These are phyloP conservation scores for Aspergillus melleus DNA, from an alignment of 2,329 filamentous ascomycete species.

Conservation along the genomic window DNA sequence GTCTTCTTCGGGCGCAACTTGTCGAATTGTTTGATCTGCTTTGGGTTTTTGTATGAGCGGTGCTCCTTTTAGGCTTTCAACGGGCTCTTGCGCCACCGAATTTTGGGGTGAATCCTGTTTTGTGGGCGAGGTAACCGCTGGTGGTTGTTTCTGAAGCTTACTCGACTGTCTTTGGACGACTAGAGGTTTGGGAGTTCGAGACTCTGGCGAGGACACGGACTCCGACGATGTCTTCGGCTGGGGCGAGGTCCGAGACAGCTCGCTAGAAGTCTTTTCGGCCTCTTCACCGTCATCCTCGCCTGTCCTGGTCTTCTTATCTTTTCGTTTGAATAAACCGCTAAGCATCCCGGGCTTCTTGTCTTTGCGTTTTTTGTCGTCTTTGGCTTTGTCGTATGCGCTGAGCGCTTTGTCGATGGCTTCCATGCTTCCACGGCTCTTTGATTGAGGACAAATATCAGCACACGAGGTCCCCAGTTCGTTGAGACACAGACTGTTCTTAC, in stretches of 20 bases:
- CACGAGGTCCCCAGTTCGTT: not conserved
- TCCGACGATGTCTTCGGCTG: slow-evolving; percentile 48
- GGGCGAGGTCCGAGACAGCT: slow-evolving; percentile 50
- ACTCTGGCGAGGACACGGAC: slow-evolving; percentile 40
- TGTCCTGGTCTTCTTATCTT: slow-evolving; percentile 60
- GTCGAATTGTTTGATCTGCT: slow-evolving; percentile 35
- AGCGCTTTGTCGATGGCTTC: slow-evolving; percentile 73
- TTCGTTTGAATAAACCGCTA: slow-evolving; percentile 67
- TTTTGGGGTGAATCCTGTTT: slow-evolving; percentile 44
- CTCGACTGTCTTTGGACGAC: slow-evolving; percentile 58
- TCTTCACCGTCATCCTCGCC: slow-evolving; percentile 49
- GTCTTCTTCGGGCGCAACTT: slow-evolving; percentile 33
- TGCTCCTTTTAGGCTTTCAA: slow-evolving; percentile 20
- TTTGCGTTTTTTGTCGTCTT: slow-evolving; percentile 76
- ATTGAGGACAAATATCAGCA: slow-evolving; percentile 25
- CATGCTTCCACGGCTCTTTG: slow-evolving; percentile 64
- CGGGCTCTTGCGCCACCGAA: slow-evolving; percentile 21
- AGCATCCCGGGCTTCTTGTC: slow-evolving; percentile 72
- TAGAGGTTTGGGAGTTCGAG: slow-evolving; percentile 30
- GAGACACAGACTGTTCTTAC: slow-evolving; percentile 22
- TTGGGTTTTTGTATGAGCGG: slow-evolving; percentile 21
- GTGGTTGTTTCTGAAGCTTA: slow-evolving; percentile 71
- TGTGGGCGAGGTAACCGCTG: slow-evolving; percentile 39
- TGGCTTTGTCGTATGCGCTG: slow-evolving; percentile 61
- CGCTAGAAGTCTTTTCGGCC: slow-evolving; percentile 63